Base-by-base conservation (phyloP, 2,329 filamentous ascomycete species). In the Penicillium sp. region DNA sequence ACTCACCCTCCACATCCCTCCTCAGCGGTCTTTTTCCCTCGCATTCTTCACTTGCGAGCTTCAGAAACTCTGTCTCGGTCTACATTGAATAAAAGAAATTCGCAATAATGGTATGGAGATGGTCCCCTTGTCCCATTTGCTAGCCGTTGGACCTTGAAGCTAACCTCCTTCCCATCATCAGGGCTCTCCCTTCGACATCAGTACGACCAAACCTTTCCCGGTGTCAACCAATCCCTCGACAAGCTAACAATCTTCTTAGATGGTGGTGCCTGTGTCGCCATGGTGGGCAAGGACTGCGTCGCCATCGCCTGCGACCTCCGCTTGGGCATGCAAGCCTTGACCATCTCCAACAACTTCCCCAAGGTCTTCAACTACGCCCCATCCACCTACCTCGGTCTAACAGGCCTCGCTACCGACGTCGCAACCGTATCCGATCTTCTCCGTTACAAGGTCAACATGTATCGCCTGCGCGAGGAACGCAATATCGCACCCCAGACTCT, bases 371-470 rank as follows among this genome's bases (percentile, higher is more conserved):
- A 89, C 77, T 97, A 96, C 83, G 92, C 91, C 64, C 75, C 79
- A 71, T 90, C 93, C 72, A 90, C 94, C 69, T 97, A 95, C 79
- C 89, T 99, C 33, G 94, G 94, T 54, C 87, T 99, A 58, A 97
- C 94, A 4, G 94, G 94, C 53, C 89, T 99, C 49, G 94, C 94
- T 58, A 99, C 94, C 67, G 94, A 99, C 75, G 92, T 99, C 63
- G 85, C 85, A 63, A 97, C 93, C 67, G 93, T 99, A 66, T 89
- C 88, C 69, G 93, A 99, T 79, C 88, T 97, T 66, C 96, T 99
- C 85, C 92, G 94, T 73, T 97, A 96, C 87, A 99, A 99, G 84
- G 91, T 96, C 77, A 99, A 99, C 85, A 95, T 99, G 90, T 99
- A 99, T 85, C 90, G 94, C 64, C 86, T 99, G 71, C 90, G 94